Evolutionary conservation across 2,329 filamentous ascomycete species (phyloP).

Genomic region (Claviceps arundinis): DNA sequence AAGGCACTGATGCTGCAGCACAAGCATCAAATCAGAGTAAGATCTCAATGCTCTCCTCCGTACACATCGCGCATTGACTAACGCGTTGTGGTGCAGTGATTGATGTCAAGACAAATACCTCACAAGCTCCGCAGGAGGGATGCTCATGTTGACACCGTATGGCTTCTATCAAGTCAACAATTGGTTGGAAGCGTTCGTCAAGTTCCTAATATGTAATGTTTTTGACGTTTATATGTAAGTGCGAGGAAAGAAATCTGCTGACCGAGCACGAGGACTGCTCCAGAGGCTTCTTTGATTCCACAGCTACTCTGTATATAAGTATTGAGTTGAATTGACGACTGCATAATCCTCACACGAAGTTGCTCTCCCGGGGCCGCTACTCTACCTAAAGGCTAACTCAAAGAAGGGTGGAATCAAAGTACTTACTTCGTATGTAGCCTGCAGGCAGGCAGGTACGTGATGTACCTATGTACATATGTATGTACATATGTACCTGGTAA

Average conservation of each 20-base stretch:
- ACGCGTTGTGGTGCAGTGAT: slow-evolving; percentile 51
- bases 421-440: too few relatives aligned
- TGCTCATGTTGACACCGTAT: slow-evolving; percentile 32
- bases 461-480: too few relatives aligned
- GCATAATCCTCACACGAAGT: background rate
- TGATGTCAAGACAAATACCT: slow-evolving; percentile 74
- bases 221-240: background rate
- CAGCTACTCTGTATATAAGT: too few relatives aligned
- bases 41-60: slow-evolving; percentile 19
- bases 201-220: background rate
- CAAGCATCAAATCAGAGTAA: slow-evolving; percentile 65
- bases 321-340: too few relatives aligned
- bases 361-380: background rate
- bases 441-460: background rate
- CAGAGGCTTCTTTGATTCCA: background rate
- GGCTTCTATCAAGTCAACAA: background rate
- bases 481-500: too few relatives aligned
- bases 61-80: slow-evolving; percentile 7
- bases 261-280: background rate
- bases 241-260: background rate
- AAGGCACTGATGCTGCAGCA: slow-evolving; percentile 68
- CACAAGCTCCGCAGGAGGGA: slow-evolving; percentile 56
- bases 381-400: too few relatives aligned
- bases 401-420: too few relatives aligned
- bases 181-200: background rate